These are phyloP conservation scores for Helotiales sp. DNA, from an alignment of 2,329 filamentous ascomycete genomes.

Conservation along the genomic window DNA sequence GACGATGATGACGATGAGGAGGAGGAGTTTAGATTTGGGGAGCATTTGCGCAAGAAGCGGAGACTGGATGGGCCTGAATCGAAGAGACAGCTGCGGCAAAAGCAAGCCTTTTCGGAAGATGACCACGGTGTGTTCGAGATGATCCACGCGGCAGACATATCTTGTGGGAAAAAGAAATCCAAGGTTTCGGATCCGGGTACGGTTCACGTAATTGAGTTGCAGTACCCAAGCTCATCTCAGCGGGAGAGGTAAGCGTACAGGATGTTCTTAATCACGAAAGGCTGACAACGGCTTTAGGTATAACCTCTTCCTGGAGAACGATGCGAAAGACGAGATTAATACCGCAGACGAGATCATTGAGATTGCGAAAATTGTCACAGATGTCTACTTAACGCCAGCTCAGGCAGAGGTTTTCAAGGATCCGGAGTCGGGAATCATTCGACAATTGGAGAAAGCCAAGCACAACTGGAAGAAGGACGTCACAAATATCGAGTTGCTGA, in stretches of 20 bases:
- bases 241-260: conserved; percentile 60
- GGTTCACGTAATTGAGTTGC: conserved; percentile 64
- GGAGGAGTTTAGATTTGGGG: conserved; percentile 8
- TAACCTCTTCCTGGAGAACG: conserved; percentile 74
- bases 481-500: conserved; percentile 61
- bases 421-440: conserved; percentile 71
- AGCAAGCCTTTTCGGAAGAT: conserved; percentile 28
- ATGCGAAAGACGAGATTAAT: conserved; percentile 79
- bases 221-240: conserved; percentile 77
- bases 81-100: conserved; percentile 29
- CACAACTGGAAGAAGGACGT: conserved; percentile 37
- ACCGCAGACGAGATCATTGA: conserved; percentile 72
- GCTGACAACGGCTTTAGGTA: conserved; percentile 48
- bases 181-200: conserved; percentile 47
- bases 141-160: conserved; percentile 60
- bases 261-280: background rate
- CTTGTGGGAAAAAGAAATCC: conserved; percentile 51
- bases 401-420: conserved; percentile 69
- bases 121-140: conserved; percentile 36
- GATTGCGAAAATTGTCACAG: conserved; percentile 67
- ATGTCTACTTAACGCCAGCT: conserved; percentile 74
- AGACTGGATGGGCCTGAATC: conserved; percentile 23
- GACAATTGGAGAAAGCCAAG: conserved; percentile 70
- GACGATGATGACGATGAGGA: conserved; percentile 18
- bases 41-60: conserved; percentile 20